These are phyloP conservation scores for Carex myosuroides DNA, from an alignment of 176 grass and related monocot genomes.

Conservation along the genomic window DNA sequence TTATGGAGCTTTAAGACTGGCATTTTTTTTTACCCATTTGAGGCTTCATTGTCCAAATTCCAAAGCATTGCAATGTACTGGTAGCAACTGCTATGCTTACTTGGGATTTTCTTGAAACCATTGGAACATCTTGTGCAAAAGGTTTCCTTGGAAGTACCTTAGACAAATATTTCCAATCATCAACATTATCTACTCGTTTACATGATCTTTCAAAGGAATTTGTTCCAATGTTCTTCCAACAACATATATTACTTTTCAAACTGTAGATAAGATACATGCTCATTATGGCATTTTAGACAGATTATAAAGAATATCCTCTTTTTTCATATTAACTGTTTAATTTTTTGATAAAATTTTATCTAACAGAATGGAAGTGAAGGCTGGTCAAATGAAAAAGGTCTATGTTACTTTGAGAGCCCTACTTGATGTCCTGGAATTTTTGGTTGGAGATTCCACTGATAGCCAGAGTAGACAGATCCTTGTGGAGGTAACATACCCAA, in stretches of 20 bases:
- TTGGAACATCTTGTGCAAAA: neutral
- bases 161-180: neutral
- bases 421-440: conserved; percentile 72
- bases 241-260: neutral
- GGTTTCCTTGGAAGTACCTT: neutral
- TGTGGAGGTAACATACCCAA: conserved; percentile 55
- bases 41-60: neutral
- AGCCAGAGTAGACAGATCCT: conserved; percentile 61
- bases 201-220: neutral
- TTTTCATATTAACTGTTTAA: neutral
- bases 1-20: neutral
- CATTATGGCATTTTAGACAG: neutral
- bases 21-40: neutral
- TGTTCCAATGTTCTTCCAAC: neutral
- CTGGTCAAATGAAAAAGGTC: conserved; percentile 73
- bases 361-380: conserved; percentile 52
- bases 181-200: neutral
- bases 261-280: neutral
- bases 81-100: neutral
- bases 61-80: neutral
- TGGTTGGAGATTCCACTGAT: conserved; percentile 55
- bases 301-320: neutral
- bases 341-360: neutral
- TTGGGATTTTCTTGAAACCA: neutral
- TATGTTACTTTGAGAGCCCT: conserved; percentile 81